Evolutionary conservation across 1,284 basidiomycete genomes (phyloP).

Genomic region (Boletellus sp.): DNA sequence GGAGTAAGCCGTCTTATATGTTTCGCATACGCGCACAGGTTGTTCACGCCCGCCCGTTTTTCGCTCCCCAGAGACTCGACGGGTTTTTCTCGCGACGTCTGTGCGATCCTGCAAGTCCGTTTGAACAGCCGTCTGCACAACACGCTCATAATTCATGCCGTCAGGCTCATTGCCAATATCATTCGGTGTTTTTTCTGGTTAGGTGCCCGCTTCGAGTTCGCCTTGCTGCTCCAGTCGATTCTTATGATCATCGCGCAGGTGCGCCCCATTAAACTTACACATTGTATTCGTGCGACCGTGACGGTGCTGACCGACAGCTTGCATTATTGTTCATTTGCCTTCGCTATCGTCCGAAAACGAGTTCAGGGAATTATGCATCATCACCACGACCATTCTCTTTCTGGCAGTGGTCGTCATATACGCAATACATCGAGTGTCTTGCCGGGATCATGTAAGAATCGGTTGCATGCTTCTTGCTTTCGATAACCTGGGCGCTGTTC

Average conservation of each 20-base stretch:
- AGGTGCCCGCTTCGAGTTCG: slow-evolving; percentile 73
- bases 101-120: slow-evolving; percentile 63
- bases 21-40: slow-evolving; percentile 4
- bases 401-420: slow-evolving; percentile 82
- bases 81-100: slow-evolving; percentile 82
- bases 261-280: slow-evolving; percentile 20
- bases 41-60: slow-evolving; percentile 19
- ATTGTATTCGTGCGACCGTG: slow-evolving; percentile 19
- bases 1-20: slow-evolving; percentile 41
- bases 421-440: slow-evolving; percentile 79
- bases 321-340: slow-evolving; percentile 78
- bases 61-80: slow-evolving; percentile 63
- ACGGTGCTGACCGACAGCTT: slow-evolving; percentile 42
- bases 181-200: slow-evolving; percentile 87
- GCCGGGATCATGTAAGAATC: slow-evolving; percentile 65
- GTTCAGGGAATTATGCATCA: slow-evolving; percentile 54
- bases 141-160: slow-evolving; percentile 9
- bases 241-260: slow-evolving; percentile 82
- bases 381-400: slow-evolving; percentile 73
- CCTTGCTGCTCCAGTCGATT: slow-evolving; percentile 73
- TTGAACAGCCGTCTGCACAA: slow-evolving; percentile 3
- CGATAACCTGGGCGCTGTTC: slow-evolving; percentile 15
- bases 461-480: slow-evolving; percentile 7
- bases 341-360: slow-evolving; percentile 55
- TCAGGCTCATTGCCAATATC: slow-evolving; percentile 76